Evolutionary conservation across 371 early-diverging fungal species (phyloP).

Genomic region (Funneliformis caledonium): DNA sequence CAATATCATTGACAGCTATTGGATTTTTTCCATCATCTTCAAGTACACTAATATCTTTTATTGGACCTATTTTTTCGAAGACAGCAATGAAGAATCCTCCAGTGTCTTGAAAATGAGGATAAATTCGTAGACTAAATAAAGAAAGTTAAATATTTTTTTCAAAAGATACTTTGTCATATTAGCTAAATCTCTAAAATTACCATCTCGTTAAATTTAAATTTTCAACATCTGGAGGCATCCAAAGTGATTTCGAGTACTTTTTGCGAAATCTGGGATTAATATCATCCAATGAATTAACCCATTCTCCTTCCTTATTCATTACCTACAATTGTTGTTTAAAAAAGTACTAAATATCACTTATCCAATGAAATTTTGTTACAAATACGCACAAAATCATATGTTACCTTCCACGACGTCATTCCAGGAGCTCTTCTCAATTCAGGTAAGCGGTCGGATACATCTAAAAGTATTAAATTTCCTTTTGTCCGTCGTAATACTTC

Average conservation of each 20-base stretch:
- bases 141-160: constrained; percentile 21
- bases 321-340: not conserved
- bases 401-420: constrained; percentile 85
- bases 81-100: constrained; percentile 99
- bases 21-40: constrained; percentile 41
- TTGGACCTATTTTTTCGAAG: constrained; percentile 81
- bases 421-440: constrained; percentile 83
- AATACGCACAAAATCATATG: not conserved
- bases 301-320: constrained; percentile 49
- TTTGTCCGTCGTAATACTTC: constrained; percentile 72
- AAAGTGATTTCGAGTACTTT: constrained; percentile 64
- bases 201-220: constrained; percentile 81
- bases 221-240: constrained; percentile 77
- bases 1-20: constrained; percentile 38
- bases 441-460: constrained; percentile 78
- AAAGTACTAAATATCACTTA: not conserved
- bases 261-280: constrained; percentile 56
- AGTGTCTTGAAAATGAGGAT: constrained; percentile 96
- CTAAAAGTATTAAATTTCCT: constrained; percentile 79
- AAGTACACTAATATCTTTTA: constrained; percentile 58
- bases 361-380: too few relatives aligned
- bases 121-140: constrained; percentile 78
- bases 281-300: constrained; percentile 63
- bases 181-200: constrained; percentile 43
- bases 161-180: not conserved